Evolutionary conservation across 73 alveolate genomes (phyloP).

Genomic region (Stentor coeruleus): DNA sequence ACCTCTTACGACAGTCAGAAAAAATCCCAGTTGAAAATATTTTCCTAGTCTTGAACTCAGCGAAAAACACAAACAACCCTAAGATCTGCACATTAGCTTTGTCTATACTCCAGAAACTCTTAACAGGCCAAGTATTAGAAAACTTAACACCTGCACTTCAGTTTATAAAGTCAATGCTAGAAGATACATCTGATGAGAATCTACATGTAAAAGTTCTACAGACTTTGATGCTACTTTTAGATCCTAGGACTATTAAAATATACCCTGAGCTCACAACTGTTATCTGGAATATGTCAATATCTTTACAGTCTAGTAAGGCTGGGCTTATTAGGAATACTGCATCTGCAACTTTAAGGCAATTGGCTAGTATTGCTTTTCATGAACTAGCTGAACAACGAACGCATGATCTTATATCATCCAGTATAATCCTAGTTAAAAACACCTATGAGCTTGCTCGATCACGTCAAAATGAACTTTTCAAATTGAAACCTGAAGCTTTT

Average conservation of each 20-base stretch:
- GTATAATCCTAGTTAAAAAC: background rate
- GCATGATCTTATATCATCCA: background rate
- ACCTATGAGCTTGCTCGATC: background rate
- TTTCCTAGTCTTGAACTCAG: background rate
- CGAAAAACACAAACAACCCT: background rate
- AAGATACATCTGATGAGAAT: slow-evolving; percentile 52
- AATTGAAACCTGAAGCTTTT: background rate
- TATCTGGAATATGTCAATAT: background rate
- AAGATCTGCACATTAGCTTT: background rate
- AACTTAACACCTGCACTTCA: background rate
- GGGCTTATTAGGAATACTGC: slow-evolving; percentile 48
- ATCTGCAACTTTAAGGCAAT: slow-evolving; percentile 53
- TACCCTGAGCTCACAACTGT: slow-evolving; percentile 24
- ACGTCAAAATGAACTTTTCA: background rate
- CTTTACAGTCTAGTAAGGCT: slow-evolving; percentile 26
- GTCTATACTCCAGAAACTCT: background rate
- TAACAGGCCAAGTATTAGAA: background rate
- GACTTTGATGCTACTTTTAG: slow-evolving; percentile 46
- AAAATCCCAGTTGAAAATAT: background rate
- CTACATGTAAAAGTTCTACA: slow-evolving; percentile 45
- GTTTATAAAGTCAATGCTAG: background rate
- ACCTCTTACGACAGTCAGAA: background rate
- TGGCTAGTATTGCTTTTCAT: slow-evolving; percentile 41
- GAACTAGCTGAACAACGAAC: slow-evolving; percentile 18
- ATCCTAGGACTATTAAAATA: slow-evolving; percentile 43